Base-by-base conservation (phyloP, 805 yeast species). In the Candida bentonensis region DNA sequence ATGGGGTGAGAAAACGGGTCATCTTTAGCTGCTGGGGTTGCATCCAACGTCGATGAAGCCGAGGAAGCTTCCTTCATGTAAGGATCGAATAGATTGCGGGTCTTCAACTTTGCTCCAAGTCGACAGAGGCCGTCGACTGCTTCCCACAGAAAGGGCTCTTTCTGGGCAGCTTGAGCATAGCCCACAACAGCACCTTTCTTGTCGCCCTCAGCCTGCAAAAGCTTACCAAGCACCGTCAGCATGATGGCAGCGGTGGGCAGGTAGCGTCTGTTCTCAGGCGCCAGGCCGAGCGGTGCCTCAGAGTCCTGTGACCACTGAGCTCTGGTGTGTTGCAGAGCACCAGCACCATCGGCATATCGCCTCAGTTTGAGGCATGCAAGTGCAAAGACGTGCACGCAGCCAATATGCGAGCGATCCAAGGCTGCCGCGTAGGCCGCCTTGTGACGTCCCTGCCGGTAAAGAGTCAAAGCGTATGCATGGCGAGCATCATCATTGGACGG, bases 71-170 rank as follows among this genome's bases (percentile, higher is more conserved):
- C 20, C n/a, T 30, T 30, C 17, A 30, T 11, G 36, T 30, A 30
- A 13, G 36, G 36, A 13, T 50, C 49, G 42, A 56, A 65, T 15
- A 64, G 47, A 40, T 57, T 50, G 9, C 73, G 73, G 3, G 79
- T 76, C 46, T 77, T 74, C 17, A 86, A 70, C 46, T 73, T 73
- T 17, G 81, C 84, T 11, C 94, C 92, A 63, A 81, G 64, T 41
- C 70, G 68, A 53, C 86, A 77, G 41, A 92, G 64, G 39, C 79
- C 79, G 51, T 79, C 85, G 50, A 85, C 78, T 0, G 96, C 86
- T 56, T 86, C 96, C 74, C 92, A 86, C 34, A 86, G 70, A 56
- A 69, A 84, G 15, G 94, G 95, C 57, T 92, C 83, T 49, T 70
- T 62, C 47, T 76, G 75, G 46, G 86, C 67, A 1, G 89, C 84